phyloP scores from a whole-genome alignment of 345 rosid species.

The Nephelium lappaceum region DNA sequence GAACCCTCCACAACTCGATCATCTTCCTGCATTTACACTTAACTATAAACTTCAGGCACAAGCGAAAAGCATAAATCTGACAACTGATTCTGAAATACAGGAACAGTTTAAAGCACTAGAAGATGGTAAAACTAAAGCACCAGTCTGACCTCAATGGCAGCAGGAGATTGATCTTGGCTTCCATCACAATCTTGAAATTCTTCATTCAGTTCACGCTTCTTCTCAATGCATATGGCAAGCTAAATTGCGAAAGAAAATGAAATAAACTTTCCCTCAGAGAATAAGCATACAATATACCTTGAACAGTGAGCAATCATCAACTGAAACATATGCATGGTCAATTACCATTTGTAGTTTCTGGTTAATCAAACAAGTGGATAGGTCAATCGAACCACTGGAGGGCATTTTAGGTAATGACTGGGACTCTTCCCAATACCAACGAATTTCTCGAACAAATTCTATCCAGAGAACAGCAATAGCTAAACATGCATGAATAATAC shows the following conservation, averaged over 20 bases:
- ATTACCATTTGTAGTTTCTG: constrained; percentile 96
- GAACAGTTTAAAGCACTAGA: constrained; percentile 20
- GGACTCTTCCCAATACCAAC: constrained; percentile 98
- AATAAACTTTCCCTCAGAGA: not conserved
- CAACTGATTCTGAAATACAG: constrained; percentile 12
- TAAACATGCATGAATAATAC: constrained; percentile 33
- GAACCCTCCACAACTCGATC: constrained; percentile 36
- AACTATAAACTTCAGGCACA: constrained; percentile 27
- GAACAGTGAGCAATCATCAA: not conserved
- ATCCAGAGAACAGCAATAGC: constrained; percentile 93
- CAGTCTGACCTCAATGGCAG: constrained; percentile 41
- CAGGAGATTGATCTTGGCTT: constrained; percentile 52
- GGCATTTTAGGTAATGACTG: constrained; percentile 82
- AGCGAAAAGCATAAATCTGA: constrained; percentile 10
- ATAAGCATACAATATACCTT: not conserved
- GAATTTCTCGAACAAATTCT: constrained; percentile 95
- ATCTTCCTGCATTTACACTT: constrained; percentile 61
- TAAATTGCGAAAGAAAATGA: constrained; percentile 38
- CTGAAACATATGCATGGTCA: constrained; percentile 5
- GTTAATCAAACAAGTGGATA: constrained; percentile 82
- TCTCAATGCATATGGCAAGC: constrained; percentile 96
- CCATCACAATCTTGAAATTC: constrained; percentile 83
- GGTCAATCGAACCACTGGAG: constrained; percentile 65
- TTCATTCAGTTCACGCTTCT: constrained; percentile 77
- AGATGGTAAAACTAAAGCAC: constrained; percentile 25